Evolutionary conservation across 1,284 basidiomycete species (phyloP), one percentile per base, ranked within the genome.

Genomic region (Cystobasidium sp.): DNA sequence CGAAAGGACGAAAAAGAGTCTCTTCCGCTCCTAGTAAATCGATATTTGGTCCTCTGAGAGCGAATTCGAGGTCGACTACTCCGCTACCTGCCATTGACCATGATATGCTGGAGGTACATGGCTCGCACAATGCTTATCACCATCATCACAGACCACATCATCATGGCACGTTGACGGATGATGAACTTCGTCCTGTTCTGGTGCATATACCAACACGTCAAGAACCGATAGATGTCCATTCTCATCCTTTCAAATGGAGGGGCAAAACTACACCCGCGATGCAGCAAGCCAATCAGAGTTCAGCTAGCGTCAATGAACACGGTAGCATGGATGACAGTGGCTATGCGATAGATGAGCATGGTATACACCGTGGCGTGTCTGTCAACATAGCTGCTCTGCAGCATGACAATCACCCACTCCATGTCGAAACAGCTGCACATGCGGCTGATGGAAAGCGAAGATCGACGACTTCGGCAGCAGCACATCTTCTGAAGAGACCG

Each of bases 161-260:
- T 51, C 47, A 51, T 51, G 47, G 47, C 3, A 14, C 14, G 3
- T 16, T 14, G 16, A 51, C 14, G 47, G 16, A 63, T 49, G 61
- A 63, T 6, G 61, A 63, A n/a, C 4, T 31, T 49, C n/a, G 47
- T 5, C 64, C 64, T 22, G 49, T 66, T 12, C 49, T 66, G 18
- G 64, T 66, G 31, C 64, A 66, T 47, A 47, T 66, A 39, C 64
- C 64, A 7, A 66, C 64, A 1, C 18, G 31, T 49, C 64, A 66
- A 53, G 64, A 52, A 31, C 41, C 64, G 6, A 66, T 66, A 16
- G 64, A 66, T 24, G 41, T 66, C 6, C 64, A 53, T 22, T 52
- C 51, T 7, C 64, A 66, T 22, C 64, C 64, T 16, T 66, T 66
- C 49, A 43, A 49, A 51, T 44, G 47, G 39, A 53, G 31, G 20